Percentiles rank a stretch among this genome's conserved stretches.
Evolutionary conservation across 2,329 filamentous ascomycete species (phyloP).

Genomic region (Fusarium euwallaceae): DNA sequence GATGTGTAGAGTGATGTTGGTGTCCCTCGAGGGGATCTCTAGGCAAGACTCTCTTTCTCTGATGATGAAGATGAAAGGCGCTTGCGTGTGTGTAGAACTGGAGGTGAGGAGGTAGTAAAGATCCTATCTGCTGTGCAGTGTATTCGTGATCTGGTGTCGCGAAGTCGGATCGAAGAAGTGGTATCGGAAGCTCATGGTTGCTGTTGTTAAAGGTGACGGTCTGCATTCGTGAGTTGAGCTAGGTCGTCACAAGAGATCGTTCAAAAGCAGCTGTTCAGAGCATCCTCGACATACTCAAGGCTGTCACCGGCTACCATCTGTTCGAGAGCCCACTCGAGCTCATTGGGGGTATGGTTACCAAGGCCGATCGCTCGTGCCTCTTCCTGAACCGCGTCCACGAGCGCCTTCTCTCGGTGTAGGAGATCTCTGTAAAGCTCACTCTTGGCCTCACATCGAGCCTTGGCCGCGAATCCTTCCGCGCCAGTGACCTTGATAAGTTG

Average conservation of each 20-base stretch:
- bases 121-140: neutral
- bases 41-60: neutral
- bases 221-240: neutral
- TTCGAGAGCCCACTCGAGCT: constrained; percentile 16
- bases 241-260: neutral
- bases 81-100: neutral
- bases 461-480: neutral
- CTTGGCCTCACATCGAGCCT: neutral
- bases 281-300: neutral
- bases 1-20: neutral
- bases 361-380: constrained; percentile 27
- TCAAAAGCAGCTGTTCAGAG: neutral
- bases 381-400: neutral
- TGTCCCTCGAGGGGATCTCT: neutral
- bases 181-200: neutral
- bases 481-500: neutral
- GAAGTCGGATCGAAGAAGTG: neutral
- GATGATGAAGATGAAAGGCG: neutral
- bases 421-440: neutral
- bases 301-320: constrained; percentile 8
- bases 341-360: neutral
- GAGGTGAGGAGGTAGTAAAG: neutral
- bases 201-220: neutral
- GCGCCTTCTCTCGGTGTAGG: constrained; percentile 13
- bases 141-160: neutral